Evolutionary conservation across 352 stramenopile species (phyloP).

Genomic region (Phytophthora nicotianae): DNA sequence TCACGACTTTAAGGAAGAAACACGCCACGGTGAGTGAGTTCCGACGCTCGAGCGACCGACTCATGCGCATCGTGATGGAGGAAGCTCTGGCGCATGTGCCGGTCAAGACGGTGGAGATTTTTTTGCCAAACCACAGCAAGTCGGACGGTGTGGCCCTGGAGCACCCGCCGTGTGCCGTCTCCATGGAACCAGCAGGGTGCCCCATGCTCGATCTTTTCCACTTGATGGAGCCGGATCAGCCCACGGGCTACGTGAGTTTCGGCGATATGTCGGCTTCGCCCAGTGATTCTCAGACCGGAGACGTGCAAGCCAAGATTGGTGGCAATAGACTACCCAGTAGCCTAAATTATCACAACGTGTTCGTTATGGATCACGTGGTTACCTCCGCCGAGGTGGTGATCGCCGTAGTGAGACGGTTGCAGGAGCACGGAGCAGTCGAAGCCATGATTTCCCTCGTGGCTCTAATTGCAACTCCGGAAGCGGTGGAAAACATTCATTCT

Average conservation of each 20-base stretch:
- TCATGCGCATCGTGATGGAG: constrained; percentile 63
- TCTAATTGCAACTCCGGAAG: constrained; percentile 41
- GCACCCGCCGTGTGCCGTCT: constrained; percentile 44
- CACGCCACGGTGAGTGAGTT: constrained; percentile 42
- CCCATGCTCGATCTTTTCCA: constrained; percentile 45
- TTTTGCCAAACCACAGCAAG: constrained; percentile 30
- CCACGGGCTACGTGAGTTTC: constrained; percentile 32
- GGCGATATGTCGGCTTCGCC: constrained; percentile 14
- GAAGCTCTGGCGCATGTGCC: constrained; percentile 51
- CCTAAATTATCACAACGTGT: constrained; percentile 58
- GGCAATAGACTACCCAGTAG: constrained; percentile 16
- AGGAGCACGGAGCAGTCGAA: constrained; percentile 46
- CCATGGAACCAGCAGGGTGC: constrained; percentile 29
- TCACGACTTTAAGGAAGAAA: constrained; percentile 44
- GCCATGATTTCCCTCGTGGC: constrained; percentile 51
- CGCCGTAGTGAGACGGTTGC: constrained; percentile 38
- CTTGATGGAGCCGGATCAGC: constrained; percentile 40
- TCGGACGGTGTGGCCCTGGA: constrained; percentile 41
- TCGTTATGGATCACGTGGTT: constrained; percentile 50
- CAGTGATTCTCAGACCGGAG: constrained; percentile 14
- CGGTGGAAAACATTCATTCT: constrained; percentile 40
- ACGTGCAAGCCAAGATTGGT: constrained; percentile 27
- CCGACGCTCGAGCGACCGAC: constrained; percentile 40
- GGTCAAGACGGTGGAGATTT: constrained; percentile 38
- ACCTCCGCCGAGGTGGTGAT: constrained; percentile 37